Percentiles rank a stretch among this genome's conserved stretches.
phyloP scores from a whole-genome alignment of 257 asterid genomes.

The Marsdenia floribunda region DNA sequence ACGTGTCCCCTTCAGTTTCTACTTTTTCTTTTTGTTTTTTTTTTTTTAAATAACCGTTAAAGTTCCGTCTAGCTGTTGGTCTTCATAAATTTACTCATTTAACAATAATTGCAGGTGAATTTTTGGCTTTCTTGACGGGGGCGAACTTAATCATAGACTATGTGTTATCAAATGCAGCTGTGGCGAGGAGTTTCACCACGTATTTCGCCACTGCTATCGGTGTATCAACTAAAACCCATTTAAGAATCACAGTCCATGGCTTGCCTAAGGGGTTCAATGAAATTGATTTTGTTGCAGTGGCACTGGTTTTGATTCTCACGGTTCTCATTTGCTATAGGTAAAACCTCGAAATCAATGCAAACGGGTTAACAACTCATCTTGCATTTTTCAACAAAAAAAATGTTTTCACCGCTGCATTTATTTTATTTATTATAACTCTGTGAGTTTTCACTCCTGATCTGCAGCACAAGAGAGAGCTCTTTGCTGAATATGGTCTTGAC shows the following conservation, averaged over 20 bases:
- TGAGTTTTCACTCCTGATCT: neutral
- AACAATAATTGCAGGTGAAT: slow-evolving; percentile 44
- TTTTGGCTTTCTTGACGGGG: slow-evolving; percentile 78
- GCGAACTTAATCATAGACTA: slow-evolving; percentile 78
- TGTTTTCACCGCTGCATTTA: neutral
- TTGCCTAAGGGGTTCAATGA: slow-evolving; percentile 78
- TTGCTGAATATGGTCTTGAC: slow-evolving; percentile 71
- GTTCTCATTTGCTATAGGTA: slow-evolving; percentile 86
- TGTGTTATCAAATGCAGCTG: slow-evolving; percentile 93
- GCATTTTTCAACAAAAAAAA: neutral
- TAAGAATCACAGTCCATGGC: slow-evolving; percentile 43
- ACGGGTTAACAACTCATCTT: neutral
- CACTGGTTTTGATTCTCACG: slow-evolving; percentile 63
- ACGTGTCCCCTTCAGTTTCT: neutral
- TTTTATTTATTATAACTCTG: neutral
- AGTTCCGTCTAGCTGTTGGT: neutral
- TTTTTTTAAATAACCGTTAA: neutral
- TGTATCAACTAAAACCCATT: slow-evolving; percentile 29
- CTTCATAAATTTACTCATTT: neutral
- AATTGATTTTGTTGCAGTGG: slow-evolving; percentile 73
- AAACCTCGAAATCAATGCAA: neutral
- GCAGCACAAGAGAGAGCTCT: slow-evolving; percentile 88
- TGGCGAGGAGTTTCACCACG: slow-evolving; percentile 85
- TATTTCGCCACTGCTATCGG: slow-evolving; percentile 74
- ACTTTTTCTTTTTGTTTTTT: no score